These are phyloP conservation scores for Lolium perenne DNA, from an alignment of 176 grass and related monocot species.

Conservation along the genomic window DNA sequence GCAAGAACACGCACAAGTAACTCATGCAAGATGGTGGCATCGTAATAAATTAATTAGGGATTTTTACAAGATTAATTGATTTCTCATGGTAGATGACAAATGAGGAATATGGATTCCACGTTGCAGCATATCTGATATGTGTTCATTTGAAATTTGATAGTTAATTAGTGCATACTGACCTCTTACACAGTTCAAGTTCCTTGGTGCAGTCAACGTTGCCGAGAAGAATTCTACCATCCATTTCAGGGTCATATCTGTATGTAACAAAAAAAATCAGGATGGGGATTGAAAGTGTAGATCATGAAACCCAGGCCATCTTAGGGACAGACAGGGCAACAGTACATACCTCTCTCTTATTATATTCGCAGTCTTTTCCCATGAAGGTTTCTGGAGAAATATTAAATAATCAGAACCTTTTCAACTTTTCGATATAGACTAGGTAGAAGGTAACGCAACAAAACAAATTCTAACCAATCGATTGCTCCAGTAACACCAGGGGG, in stretches of 20 bases:
- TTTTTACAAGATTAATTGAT: constrained; percentile 7
- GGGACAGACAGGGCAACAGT: constrained; percentile 28
- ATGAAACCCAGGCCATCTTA: constrained; percentile 3
- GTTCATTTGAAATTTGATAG: not conserved
- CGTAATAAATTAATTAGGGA: not conserved
- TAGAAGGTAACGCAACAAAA: constrained; percentile 19
- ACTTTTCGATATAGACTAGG: constrained; percentile 22
- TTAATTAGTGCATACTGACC: constrained; percentile 51
- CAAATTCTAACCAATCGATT: constrained; percentile 80
- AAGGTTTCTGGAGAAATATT: constrained; percentile 79
- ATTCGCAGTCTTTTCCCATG: constrained; percentile 90
- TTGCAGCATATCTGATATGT: not conserved
- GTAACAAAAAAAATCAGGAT: constrained; percentile 6
- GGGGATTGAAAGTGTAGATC: not conserved
- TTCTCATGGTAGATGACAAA: constrained; percentile 19
- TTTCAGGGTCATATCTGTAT: constrained; percentile 96
- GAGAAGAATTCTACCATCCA: constrained; percentile 89
- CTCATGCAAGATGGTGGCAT: constrained; percentile 13
- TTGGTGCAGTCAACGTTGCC: constrained; percentile 89
- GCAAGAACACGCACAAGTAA: not conserved
- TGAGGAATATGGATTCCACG: constrained; percentile 22
- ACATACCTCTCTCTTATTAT: constrained; percentile 90
- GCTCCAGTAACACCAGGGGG: constrained; percentile 99
- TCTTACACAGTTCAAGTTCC: constrained; percentile 79
- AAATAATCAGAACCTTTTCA: constrained; percentile 32